phyloP scores from a whole-genome alignment of 306 rosid species.

The Betula pendula region DNA sequence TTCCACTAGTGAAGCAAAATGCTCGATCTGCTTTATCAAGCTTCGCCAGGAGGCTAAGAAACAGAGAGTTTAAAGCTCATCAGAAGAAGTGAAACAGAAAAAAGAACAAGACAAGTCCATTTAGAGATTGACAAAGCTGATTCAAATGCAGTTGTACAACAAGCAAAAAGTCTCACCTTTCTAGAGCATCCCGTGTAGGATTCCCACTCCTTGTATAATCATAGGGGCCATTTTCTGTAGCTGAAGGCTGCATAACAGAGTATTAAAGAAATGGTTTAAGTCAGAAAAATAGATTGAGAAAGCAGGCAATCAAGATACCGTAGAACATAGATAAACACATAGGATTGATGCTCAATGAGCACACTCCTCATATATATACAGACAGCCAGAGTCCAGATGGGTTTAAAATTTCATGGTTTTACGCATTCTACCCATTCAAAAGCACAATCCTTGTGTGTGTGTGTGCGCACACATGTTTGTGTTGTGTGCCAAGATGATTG shows the following conservation, averaged over 20 bases:
- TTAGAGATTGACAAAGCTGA: slow-evolving; percentile 10
- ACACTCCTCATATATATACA: background rate
- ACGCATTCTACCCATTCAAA: background rate
- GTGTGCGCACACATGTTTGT: background rate
- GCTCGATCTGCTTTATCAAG: slow-evolving; percentile 95
- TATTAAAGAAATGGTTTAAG: background rate
- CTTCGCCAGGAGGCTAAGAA: slow-evolving; percentile 67
- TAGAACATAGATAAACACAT: background rate
- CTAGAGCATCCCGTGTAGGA: slow-evolving; percentile 85
- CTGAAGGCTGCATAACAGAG: slow-evolving; percentile 71
- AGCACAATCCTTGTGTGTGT: background rate
- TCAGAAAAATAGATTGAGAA: slow-evolving; percentile 13
- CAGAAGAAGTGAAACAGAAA: slow-evolving; percentile 22
- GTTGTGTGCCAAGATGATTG: background rate
- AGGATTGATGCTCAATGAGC: background rate
- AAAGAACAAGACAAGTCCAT: slow-evolving; percentile 7
- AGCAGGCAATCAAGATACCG: slow-evolving; percentile 9
- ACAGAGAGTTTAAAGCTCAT: slow-evolving; percentile 24
- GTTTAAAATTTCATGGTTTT: background rate
- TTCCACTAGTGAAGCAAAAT: slow-evolving; percentile 93
- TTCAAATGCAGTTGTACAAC: slow-evolving; percentile 8
- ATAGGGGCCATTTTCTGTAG: slow-evolving; percentile 79
- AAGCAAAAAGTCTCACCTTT: slow-evolving; percentile 55
- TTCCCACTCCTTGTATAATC: slow-evolving; percentile 95
- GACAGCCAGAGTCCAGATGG: background rate